Evolutionary conservation across 2,329 filamentous ascomycete genomes (phyloP).

Genomic region (Fusarium euwallaceae): DNA sequence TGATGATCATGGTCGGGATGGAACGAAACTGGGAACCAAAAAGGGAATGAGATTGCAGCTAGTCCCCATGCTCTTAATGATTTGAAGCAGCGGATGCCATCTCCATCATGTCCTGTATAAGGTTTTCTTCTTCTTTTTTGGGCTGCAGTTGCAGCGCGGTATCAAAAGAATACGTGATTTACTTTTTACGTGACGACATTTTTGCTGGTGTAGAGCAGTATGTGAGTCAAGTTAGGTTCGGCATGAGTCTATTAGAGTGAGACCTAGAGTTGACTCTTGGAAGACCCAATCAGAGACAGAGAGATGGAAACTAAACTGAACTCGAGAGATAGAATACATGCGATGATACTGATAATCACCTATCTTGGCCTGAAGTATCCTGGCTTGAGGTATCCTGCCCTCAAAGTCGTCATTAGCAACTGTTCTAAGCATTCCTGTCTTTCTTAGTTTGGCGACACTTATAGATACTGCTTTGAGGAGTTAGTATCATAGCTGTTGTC

Average conservation of each 20-base stretch:
- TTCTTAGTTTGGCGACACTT: neutral
- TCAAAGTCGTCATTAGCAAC: neutral
- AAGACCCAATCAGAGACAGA: neutral
- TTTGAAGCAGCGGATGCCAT: conserved; percentile 45
- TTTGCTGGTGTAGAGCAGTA: neutral
- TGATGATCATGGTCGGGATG: conserved; percentile 5
- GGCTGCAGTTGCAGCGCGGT: conserved; percentile 35
- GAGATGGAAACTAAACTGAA: neutral
- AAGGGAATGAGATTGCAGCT: conserved; percentile 38
- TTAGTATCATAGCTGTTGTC: neutral
- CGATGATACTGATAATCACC: neutral
- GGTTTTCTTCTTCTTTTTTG: conserved; percentile 3
- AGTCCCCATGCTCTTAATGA: conserved; percentile 46
- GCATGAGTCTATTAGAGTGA: neutral
- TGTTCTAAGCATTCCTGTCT: neutral
- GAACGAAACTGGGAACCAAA: conserved; percentile 19
- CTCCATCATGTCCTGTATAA: conserved; percentile 31
- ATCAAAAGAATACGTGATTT: conserved; percentile 47
- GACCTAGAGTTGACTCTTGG: neutral
- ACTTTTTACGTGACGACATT: neutral
- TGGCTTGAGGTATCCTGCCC: neutral
- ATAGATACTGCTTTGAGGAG: neutral
- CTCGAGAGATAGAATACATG: neutral
- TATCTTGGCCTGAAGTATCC: neutral
- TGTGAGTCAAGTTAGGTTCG: neutral